These are phyloP conservation scores for Ceratocystiopsis minuta DNA, from an alignment of 2,329 filamentous ascomycete species.

Conservation along the genomic window DNA sequence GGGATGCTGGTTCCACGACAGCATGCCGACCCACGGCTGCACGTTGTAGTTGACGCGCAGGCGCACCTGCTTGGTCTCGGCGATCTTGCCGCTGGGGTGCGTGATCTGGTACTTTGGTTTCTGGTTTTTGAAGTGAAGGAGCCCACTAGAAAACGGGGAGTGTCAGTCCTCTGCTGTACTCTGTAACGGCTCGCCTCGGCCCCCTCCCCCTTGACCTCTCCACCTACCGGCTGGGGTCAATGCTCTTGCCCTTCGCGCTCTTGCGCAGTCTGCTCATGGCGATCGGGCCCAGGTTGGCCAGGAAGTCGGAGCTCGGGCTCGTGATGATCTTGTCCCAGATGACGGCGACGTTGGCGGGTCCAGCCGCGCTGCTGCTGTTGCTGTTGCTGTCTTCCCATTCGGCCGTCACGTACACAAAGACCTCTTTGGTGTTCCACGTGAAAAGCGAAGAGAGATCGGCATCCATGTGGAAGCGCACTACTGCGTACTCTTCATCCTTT, in stretches of 20 bases:
- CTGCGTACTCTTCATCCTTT: conserved; percentile 89
- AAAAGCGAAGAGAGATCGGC: conserved; percentile 84
- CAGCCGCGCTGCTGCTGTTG: conserved; percentile 33
- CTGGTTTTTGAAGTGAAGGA: conserved; percentile 64
- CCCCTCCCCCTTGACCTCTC: too few species aligned
- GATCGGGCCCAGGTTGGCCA: conserved; percentile 40
- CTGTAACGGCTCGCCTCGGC: too few species aligned
- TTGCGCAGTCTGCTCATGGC: conserved; percentile 44
- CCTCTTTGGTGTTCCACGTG: conserved; percentile 98
- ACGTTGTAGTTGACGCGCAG: conserved; percentile 87
- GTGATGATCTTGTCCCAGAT: conserved; percentile 96
- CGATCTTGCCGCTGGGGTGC: conserved; percentile 64
- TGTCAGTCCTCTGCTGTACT: background rate
- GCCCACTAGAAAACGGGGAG: conserved; percentile 38
- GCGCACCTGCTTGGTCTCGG: conserved; percentile 53
- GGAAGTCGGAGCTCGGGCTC: conserved; percentile 44
- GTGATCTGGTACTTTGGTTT: conserved; percentile 95
- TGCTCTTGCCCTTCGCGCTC: conserved; percentile 39
- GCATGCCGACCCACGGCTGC: conserved; percentile 82
- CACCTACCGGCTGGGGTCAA: conserved; percentile 37
- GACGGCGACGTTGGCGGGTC: conserved; percentile 32
- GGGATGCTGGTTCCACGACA: conserved; percentile 58
- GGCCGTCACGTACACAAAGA: conserved; percentile 91
- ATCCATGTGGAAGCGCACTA: conserved; percentile 83
- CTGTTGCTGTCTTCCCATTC: conserved; percentile 36